Conservation (phyloP, 768 basidiomycete species). For the Coprinopsis sp. region DNA sequence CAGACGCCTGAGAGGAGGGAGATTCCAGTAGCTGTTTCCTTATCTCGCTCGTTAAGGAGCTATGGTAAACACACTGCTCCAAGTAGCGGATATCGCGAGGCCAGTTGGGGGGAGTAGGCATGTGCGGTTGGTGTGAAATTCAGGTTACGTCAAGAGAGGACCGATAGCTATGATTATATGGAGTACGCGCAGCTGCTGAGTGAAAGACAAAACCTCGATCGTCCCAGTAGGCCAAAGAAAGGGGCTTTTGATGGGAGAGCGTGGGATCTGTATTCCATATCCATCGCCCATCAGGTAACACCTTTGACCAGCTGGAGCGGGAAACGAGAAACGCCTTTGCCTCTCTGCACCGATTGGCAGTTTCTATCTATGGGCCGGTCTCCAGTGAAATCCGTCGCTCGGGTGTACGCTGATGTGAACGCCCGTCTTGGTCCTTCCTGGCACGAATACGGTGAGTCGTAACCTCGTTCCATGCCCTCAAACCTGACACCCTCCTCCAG, state of each 20-base stretch:
- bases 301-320: slow-evolving; percentile 10
- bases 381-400: slow-evolving; percentile 72
- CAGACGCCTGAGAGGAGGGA: not conserved
- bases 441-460: slow-evolving; percentile 86
- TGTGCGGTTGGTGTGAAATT: not conserved
- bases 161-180: no score
- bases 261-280: slow-evolving; percentile 22
- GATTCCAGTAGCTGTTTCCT: not conserved
- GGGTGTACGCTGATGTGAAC: slow-evolving; percentile 88
- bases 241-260: no score
- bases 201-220: no score
- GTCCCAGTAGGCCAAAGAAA: no score
- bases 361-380: slow-evolving; percentile 59
- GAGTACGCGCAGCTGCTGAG: no score
- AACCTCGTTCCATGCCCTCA: slow-evolving; percentile 15
- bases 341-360: slow-evolving; percentile 7
- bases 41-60: slow-evolving; percentile 3
- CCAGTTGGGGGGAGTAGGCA: slow-evolving; percentile 3
- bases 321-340: slow-evolving; percentile 8
- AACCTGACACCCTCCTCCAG: slow-evolving; percentile 36
- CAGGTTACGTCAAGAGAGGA: no score
- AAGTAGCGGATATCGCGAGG: slow-evolving; percentile 1
- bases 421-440: slow-evolving; percentile 82
- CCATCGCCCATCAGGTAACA: slow-evolving; percentile 16
- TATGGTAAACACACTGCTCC: slow-evolving; percentile 3